Evolutionary conservation across 2,329 filamentous ascomycete genomes (phyloP).

Genomic region (Teratosphaeria gauchensis): DNA sequence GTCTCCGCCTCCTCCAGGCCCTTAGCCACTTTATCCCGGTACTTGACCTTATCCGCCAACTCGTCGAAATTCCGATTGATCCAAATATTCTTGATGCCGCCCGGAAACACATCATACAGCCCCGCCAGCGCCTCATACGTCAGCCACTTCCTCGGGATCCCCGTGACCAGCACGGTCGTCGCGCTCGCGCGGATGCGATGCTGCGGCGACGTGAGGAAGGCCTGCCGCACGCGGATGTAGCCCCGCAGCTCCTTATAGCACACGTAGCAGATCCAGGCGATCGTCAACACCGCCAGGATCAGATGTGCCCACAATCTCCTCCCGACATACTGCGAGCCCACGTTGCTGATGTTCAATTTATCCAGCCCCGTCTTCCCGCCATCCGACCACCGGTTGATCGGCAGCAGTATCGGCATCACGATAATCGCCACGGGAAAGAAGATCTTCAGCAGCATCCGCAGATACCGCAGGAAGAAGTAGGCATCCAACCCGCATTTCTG

Average conservation of each 20-base stretch:
- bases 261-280: constrained; percentile 77
- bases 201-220: constrained; percentile 87
- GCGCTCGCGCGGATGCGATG: constrained; percentile 88
- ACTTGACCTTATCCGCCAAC: constrained; percentile 72
- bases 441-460: constrained; percentile 77
- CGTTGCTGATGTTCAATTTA: constrained; percentile 77
- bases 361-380: constrained; percentile 56
- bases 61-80: constrained; percentile 82
- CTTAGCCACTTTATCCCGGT: constrained; percentile 60
- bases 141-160: constrained; percentile 86
- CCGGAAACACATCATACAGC: constrained; percentile 91
- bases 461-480: constrained; percentile 93
- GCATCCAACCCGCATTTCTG: constrained; percentile 92
- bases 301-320: constrained; percentile 74
- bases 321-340: constrained; percentile 53
- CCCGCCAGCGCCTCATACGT: constrained; percentile 69
- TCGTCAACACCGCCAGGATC: constrained; percentile 64
- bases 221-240: constrained; percentile 88
- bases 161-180: constrained; percentile 86
- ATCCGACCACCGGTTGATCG: constrained; percentile 70
- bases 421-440: constrained; percentile 73
- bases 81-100: constrained; percentile 92
- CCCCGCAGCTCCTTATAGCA: constrained; percentile 78
- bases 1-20: constrained; percentile 75
- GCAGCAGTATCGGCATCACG: constrained; percentile 75